phyloP scores from a whole-genome alignment of 2,329 filamentous ascomycete species.

The Aureobasidium sp. region DNA sequence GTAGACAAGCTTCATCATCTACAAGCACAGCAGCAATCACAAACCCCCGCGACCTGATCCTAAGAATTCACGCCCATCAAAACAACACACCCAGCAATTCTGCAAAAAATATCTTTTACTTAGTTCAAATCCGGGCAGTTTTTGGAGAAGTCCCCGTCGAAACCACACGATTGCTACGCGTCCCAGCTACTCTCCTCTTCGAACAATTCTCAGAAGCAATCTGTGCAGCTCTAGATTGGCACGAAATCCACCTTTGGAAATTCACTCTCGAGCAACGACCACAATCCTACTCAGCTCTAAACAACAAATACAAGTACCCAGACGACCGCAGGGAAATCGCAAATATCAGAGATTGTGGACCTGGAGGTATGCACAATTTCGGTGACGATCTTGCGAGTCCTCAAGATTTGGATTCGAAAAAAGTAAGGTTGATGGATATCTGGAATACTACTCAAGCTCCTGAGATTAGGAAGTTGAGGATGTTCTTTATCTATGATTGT shows the following conservation, averaged over 20 bases:
- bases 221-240: neutral
- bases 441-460: neutral
- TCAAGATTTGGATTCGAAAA: neutral
- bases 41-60: neutral
- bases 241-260: neutral
- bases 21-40: neutral
- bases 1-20: neutral
- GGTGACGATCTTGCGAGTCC: neutral
- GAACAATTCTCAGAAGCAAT: neutral
- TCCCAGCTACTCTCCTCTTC: neutral
- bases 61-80: neutral
- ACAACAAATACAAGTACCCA: neutral
- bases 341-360: neutral
- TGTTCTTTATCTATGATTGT: neutral
- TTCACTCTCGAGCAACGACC: neutral
- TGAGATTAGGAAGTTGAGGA: neutral
- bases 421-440: neutral
- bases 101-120: neutral
- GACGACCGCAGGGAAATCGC: neutral
- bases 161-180: neutral
- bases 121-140: neutral
- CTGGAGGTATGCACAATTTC: neutral
- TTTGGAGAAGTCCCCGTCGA: neutral
- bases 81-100: neutral
- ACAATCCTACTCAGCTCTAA: neutral